Evolutionary conservation across 73 alveolate species (phyloP).

Genomic region (Paramecium primaurelia): DNA sequence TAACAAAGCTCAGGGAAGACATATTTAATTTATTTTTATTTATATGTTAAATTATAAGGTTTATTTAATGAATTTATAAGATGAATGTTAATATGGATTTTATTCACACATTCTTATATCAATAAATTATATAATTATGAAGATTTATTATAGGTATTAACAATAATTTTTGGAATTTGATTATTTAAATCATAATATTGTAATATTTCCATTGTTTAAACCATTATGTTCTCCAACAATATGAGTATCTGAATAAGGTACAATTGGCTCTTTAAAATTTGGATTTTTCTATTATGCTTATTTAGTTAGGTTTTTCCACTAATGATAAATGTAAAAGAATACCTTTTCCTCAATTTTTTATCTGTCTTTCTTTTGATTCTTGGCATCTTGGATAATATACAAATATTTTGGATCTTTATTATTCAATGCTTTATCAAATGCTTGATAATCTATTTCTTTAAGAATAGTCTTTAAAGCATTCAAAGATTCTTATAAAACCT

Average conservation of each 20-base stretch:
- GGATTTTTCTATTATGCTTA: constrained; percentile 60
- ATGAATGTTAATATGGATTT: background rate
- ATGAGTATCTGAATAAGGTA: constrained; percentile 68
- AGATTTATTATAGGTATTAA: background rate
- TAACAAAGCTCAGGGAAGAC: background rate
- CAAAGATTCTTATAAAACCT: constrained; percentile 80
- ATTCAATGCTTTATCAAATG: constrained; percentile 84
- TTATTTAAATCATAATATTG: constrained; percentile 8
- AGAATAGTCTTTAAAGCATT: constrained; percentile 82
- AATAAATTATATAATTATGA: background rate
- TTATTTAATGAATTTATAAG: too few species aligned
- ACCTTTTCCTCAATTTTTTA: constrained; percentile 71
- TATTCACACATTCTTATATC: background rate
- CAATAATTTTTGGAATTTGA: background rate
- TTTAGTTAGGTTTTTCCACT: constrained; percentile 72
- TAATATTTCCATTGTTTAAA: constrained; percentile 50
- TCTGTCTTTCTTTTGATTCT: constrained; percentile 71
- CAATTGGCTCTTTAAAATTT: constrained; percentile 56
- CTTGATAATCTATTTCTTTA: constrained; percentile 85
- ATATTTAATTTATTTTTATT: background rate
- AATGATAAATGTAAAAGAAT: background rate
- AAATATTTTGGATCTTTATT: constrained; percentile 39
- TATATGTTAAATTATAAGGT: background rate
- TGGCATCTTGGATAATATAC: constrained; percentile 14
- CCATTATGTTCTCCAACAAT: constrained; percentile 72